These are phyloP conservation scores for Cercospora sp. DNA, from an alignment of 2,329 filamentous ascomycete species.

Conservation along the genomic window DNA sequence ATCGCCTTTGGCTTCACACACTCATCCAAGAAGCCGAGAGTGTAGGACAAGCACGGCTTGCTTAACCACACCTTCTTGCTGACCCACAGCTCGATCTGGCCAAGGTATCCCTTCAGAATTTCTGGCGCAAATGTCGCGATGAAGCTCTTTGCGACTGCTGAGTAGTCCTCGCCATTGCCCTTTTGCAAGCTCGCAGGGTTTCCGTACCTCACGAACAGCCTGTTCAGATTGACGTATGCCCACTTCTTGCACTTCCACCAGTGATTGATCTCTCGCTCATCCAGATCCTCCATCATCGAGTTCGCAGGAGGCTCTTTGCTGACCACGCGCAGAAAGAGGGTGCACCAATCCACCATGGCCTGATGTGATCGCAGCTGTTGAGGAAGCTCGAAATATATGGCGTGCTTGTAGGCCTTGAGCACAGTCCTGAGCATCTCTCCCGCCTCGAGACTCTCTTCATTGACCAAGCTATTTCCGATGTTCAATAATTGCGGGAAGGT, in stretches of 20 bases:
- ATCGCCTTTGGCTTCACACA: slow-evolving; percentile 96
- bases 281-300: slow-evolving; percentile 74
- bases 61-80: slow-evolving; percentile 92
- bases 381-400: slow-evolving; percentile 89
- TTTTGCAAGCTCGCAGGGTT: slow-evolving; percentile 76
- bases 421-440: slow-evolving; percentile 95
- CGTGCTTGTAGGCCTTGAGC: slow-evolving; percentile 96
- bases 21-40: slow-evolving; percentile 91
- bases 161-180: slow-evolving; percentile 72
- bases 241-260: slow-evolving; percentile 99
- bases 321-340: slow-evolving; percentile 86
- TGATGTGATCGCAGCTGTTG: slow-evolving; percentile 74
- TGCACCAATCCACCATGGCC: slow-evolving; percentile 92
- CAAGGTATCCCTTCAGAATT: slow-evolving; percentile 91
- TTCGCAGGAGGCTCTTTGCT: slow-evolving; percentile 78
- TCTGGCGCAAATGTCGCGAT: slow-evolving; percentile 89
- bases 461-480: slow-evolving; percentile 85
- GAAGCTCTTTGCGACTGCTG: slow-evolving; percentile 85
- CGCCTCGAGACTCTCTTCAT: slow-evolving; percentile 89
- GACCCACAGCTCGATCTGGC: slow-evolving; percentile 97
- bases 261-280: slow-evolving; percentile 88
- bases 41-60: slow-evolving; percentile 90
- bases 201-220: slow-evolving; percentile 90
- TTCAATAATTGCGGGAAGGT: slow-evolving; percentile 84
- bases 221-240: slow-evolving; percentile 96